Base-by-base conservation (phyloP, 148 eudicot genomes). In the Selenicereus undatus region DNA sequence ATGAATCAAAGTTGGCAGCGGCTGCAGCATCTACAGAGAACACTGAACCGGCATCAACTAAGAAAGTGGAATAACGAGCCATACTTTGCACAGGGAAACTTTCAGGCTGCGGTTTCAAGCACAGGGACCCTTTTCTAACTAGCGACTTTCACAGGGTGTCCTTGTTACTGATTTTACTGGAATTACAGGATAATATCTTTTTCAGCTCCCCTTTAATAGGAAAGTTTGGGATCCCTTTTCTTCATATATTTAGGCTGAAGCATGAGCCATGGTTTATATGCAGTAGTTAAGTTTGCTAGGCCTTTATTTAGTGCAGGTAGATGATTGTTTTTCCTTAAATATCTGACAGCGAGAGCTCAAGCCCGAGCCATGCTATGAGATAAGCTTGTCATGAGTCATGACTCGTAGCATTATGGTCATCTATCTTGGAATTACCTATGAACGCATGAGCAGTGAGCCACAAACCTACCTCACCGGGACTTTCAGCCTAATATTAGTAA, bases 1-100 rank as follows among this genome's bases (percentile, higher is more conserved):
- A 96, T 21, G 99, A 95, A 86, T 85, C 97, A 3, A 93, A 93
- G 88, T 77, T 87, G 62, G 82, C 81, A 7, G 78, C 24, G 16
- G 86, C 64, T 24, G 58, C 79, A n/a, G 43, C 79, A 0, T 14
- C 90, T 43, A 84, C 85, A 76, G 88, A 88, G 8, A 83, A 73
- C 18, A 85, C 29, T n/a, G 84, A 81, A 13, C 32, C 81, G 5
- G 39, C 71, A 51, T 78, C 87, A 35, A 86, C 79, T 88, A 92
- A 92, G 89, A 94, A 94, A 87, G 96, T 42, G 82, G 94, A 91
- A 79, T 92, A 85, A 87, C 16, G 5, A 26, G 71, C 32, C 17
- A 66, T 66, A 27, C 16, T 65, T 24, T 14, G 21, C 65, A 75
- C 71, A 22, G n/a, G 22, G 43, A 58, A 60, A 69, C 71, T n/a